Evolutionary conservation across 805 yeast genomes (phyloP), one percentile per base, ranked within the genome.

Genomic region (Candida saitoana): DNA sequence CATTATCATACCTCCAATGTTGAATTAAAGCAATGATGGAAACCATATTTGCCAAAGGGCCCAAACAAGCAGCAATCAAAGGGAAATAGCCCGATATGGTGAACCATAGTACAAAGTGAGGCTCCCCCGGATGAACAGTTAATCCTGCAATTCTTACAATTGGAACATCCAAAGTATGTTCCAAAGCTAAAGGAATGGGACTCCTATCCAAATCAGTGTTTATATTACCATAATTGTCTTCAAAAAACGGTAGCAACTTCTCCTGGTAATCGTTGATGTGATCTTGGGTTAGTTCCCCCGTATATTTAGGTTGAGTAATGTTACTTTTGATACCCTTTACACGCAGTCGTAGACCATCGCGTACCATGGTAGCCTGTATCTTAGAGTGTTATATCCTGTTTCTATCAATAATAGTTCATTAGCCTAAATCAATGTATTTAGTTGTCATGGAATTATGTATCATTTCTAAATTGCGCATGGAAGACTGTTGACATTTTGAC

Each of bases 1-100:
- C 48, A 3, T 49, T 55, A 18, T 59, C 56, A 4, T 54, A 35
- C 39, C 82, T 59, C 96, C 96, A 87, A 37, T 73, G 69, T 43
- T 84, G 82, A 0, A 81, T 79, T 12, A 86, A 69, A 4, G 90
- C 87, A 1, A 84, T 80, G 4, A 85, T 67, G 0, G 91, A 83
- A 33, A 80, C 72, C 71, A 85, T 74, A 50, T 86, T 86, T 5
- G 91, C 81, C 19, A 87, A 51, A 0, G 96, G 95, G 0, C 93
- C 95, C 29, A 82, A 52, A 49, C 91, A 84, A 3, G 91, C 88
- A 1, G 90, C 80, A 5, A 83, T 56, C 18, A 87, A 71, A 0
- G 96, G 96, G 48, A 87, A 73, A 49, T 81, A 80, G 2, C 84
- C 74, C 3, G 90, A 80, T 0, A 82, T 60, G 11, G 74, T 52